Evolutionary conservation across 2,329 filamentous ascomycete genomes (phyloP).

Genomic region (Colletotrichum filicis): DNA sequence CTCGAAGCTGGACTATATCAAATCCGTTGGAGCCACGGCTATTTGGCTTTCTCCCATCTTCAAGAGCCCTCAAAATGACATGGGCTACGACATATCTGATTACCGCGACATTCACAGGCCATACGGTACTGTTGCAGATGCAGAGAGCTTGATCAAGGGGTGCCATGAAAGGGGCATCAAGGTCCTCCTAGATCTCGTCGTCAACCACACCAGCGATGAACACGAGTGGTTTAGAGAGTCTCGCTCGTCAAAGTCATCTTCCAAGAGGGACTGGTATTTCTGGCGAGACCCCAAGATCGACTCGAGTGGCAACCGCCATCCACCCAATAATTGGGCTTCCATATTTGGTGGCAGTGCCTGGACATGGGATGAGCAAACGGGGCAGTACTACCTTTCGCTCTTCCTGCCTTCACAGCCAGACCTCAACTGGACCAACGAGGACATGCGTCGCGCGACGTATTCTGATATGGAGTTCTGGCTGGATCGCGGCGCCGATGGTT

Average conservation of each 20-base stretch:
- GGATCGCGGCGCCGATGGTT: slow-evolving; percentile 67
- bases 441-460: slow-evolving; percentile 68
- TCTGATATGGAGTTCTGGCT: slow-evolving; percentile 74
- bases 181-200: slow-evolving; percentile 42
- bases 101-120: slow-evolving; percentile 56
- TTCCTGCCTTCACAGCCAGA: slow-evolving; percentile 74
- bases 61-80: slow-evolving; percentile 63
- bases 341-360: slow-evolving; percentile 51
- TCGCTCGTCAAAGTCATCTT: slow-evolving; percentile 56
- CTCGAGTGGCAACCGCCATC: slow-evolving; percentile 45
- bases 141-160: slow-evolving; percentile 69
- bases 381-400: slow-evolving; percentile 64
- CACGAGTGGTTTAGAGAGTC: slow-evolving; percentile 67
- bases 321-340: slow-evolving; percentile 57
- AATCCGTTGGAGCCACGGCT: slow-evolving; percentile 1
- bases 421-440: slow-evolving; percentile 73
- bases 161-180: slow-evolving; percentile 56
- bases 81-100: slow-evolving; percentile 74
- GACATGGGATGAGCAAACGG: slow-evolving; percentile 44
- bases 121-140: slow-evolving; percentile 74
- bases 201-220: slow-evolving; percentile 46
- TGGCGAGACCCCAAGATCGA: slow-evolving; percentile 58
- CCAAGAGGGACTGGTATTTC: slow-evolving; percentile 66
- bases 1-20: slow-evolving; percentile 40
- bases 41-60: slow-evolving; percentile 43